These are phyloP conservation scores for Breviolum minutum DNA, from an alignment of 73 alveolate species.

Conservation along the genomic window DNA sequence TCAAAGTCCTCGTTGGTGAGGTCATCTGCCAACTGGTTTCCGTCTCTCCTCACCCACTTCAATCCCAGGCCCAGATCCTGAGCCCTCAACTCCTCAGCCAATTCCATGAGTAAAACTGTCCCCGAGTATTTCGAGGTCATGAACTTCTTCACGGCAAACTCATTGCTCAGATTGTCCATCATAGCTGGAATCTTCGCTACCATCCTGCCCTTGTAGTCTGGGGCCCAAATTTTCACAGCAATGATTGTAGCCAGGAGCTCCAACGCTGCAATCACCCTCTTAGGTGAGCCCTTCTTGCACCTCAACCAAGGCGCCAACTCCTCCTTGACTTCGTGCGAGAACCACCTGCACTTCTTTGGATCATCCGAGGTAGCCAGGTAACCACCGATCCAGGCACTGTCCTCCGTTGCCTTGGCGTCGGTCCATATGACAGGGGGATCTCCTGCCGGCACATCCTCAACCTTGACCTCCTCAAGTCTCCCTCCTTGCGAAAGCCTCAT, in stretches of 20 bases:
- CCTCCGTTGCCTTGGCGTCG: conserved; percentile 29
- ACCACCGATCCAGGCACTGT: not conserved
- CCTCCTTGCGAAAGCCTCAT: not conserved
- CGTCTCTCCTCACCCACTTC: not conserved
- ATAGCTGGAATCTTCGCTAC: not conserved
- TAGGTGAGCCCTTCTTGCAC: not conserved
- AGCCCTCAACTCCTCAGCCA: not conserved
- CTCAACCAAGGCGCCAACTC: conserved; percentile 27
- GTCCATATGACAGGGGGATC: not conserved
- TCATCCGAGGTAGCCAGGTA: not conserved
- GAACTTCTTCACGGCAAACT: not conserved
- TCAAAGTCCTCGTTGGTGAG: not conserved
- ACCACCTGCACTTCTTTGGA: not conserved
- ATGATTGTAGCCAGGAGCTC: conserved; percentile 43
- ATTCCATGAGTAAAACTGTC: not conserved
- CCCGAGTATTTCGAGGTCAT: not conserved
- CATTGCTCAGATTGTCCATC: not conserved
- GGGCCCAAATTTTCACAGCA: conserved; percentile 3
- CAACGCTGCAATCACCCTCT: conserved; percentile 5
- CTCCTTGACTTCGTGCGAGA: not conserved
- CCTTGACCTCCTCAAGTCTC: not conserved
- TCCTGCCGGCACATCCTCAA: not conserved
- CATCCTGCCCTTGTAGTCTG: not conserved
- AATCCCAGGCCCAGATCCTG: not conserved
- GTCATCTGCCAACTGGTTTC: not conserved